phyloP scores from a whole-genome alignment of 2,329 filamentous ascomycete species.

The Colletotrichum aenigma region DNA sequence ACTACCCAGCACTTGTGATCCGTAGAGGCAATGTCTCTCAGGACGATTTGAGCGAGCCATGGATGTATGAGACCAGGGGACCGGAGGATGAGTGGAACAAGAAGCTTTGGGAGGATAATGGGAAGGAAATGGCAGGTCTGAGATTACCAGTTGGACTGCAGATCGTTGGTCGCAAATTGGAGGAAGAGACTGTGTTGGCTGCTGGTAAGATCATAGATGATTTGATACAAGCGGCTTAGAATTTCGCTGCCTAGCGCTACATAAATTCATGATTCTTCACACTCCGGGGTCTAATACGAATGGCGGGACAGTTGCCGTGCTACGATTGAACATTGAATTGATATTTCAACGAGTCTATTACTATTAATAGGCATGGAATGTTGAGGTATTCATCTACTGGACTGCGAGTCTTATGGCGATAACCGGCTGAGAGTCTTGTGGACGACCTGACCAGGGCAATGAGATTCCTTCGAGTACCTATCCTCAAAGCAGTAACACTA shows the following conservation, averaged over 20 bases:
- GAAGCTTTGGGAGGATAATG: background rate
- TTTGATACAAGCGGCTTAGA: background rate
- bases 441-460: no score
- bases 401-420: no score
- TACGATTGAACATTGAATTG: accelerated
- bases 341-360: no score
- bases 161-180: slow-evolving; percentile 1
- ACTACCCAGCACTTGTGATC: slow-evolving; percentile 38
- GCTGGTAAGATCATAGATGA: slow-evolving; percentile 6
- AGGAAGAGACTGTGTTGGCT: slow-evolving; percentile 1
- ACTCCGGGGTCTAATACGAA: background rate
- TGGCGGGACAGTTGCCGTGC: accelerated
- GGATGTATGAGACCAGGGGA: background rate
- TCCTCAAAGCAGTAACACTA: no score
- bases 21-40: slow-evolving; percentile 38
- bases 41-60: slow-evolving; percentile 39
- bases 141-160: background rate
- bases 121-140: background rate
- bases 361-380: no score
- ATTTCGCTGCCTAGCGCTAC: accelerated
- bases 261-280: accelerated
- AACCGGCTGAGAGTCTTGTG: no score
- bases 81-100: slow-evolving; percentile 2
- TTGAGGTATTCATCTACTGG: no score
- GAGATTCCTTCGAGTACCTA: no score